Conservation (phyloP, 805 yeast genomes). For the Yamadazyma philogaea region DNA sequence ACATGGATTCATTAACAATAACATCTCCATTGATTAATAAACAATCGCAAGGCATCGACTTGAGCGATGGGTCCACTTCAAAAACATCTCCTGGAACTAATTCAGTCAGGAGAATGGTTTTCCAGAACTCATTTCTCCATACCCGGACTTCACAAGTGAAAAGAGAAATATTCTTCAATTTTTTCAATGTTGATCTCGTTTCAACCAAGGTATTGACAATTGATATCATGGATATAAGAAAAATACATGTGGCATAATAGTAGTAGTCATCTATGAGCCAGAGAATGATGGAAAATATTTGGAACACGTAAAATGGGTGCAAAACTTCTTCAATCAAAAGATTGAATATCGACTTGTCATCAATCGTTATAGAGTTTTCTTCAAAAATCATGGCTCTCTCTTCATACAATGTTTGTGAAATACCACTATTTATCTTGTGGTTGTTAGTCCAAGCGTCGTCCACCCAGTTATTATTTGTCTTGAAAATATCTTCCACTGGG, state of each 20-base stretch:
- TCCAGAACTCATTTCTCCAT: slow-evolving; percentile 92
- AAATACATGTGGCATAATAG: slow-evolving; percentile 91
- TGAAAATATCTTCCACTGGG: slow-evolving; percentile 83
- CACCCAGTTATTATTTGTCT: slow-evolving; percentile 82
- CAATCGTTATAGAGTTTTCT: slow-evolving; percentile 67
- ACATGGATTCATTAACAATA: slow-evolving; percentile 95
- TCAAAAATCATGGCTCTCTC: slow-evolving; percentile 77
- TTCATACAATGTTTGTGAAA: slow-evolving; percentile 63
- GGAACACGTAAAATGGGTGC: slow-evolving; percentile 95
- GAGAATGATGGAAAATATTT: slow-evolving; percentile 82
- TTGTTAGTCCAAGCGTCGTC: slow-evolving; percentile 73
- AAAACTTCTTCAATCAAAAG: slow-evolving; percentile 81
- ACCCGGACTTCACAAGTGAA: slow-evolving; percentile 83
- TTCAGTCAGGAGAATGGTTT: slow-evolving; percentile 67
- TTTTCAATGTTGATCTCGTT: slow-evolving; percentile 68
- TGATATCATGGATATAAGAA: slow-evolving; percentile 78
- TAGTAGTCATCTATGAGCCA: slow-evolving; percentile 93
- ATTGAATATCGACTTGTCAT: slow-evolving; percentile 62
- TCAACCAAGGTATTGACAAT: slow-evolving; percentile 81
- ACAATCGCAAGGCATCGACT: slow-evolving; percentile 83
- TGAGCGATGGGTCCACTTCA: slow-evolving; percentile 82
- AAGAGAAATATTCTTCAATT: slow-evolving; percentile 70
- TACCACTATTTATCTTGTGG: slow-evolving; percentile 58
- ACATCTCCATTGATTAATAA: slow-evolving; percentile 86
- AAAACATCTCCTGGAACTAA: slow-evolving; percentile 95